Evolutionary conservation across 2,329 filamentous ascomycete species (phyloP), one percentile per base, ranked within the genome.

Genomic region (Colletotrichum acutatum): DNA sequence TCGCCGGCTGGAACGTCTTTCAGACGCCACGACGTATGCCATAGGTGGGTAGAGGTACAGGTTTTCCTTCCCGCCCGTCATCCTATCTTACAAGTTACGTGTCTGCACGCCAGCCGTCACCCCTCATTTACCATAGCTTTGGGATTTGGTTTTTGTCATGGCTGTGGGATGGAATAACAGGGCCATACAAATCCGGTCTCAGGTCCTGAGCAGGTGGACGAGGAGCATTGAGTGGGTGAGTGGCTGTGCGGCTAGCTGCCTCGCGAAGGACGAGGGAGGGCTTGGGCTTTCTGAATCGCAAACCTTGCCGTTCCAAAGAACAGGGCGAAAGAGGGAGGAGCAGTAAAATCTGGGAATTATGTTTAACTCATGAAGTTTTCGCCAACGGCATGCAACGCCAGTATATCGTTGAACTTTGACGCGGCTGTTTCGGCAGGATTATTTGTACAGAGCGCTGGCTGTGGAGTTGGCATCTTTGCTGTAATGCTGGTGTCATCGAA

Each of bases 111-210:
- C 53, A 69, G 54, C 66, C 66, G 37, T 46, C 52, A 46, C 26
- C 30, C 62, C 53, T 64, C 22, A 19, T 54, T 64, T 49, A 49
- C 54, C 66, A 49, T 46, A 8, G 37, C 32, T 28, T n/a, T 34
- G 63, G 59, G 53, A 42, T 19, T 42, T 42, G 32, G 32, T 32
- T 46, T n/a, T 54, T 69, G 53, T 69, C 66, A 63, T 72, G 59
- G 42, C 69, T 22, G 53, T 52, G 53, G 42, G 59, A 72, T 59
- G 69, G 24, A 46, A 28, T 11, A 61, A 28, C n/a, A 66, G 34
- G 46, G n/a, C 59, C 70, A 32, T 53, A 69, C 59, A 58, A n/a
- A 52, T 72, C 66, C 70, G 66, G 70, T 72, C 66, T 69, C 70
- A 72, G 66, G 66, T 72, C 24, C 42, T 54, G 49, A 46, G 52